Percentiles rank a stretch among this genome's conserved stretches.
Evolutionary conservation across 2,329 filamentous ascomycete genomes (phyloP).

Genomic region (Macroventuria anomochaeta): DNA sequence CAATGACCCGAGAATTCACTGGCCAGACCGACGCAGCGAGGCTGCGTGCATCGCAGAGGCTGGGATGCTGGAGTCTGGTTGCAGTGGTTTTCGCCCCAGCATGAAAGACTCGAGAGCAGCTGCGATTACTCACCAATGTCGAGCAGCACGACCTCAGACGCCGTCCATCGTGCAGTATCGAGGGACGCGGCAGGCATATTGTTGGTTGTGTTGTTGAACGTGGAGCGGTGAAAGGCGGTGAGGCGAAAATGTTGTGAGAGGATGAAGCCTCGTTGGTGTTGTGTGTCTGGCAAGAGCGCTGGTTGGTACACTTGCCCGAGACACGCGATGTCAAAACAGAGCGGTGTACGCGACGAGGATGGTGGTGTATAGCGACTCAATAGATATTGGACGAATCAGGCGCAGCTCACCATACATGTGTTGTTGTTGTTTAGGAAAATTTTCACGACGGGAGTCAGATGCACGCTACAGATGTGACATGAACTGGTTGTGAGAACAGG

Average conservation of each 20-base stretch:
- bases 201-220: conserved; percentile 22
- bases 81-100: conserved; percentile 23
- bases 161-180: conserved; percentile 38
- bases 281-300: conserved; percentile 35
- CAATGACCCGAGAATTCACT: conserved; percentile 23
- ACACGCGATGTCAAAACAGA: conserved; percentile 33
- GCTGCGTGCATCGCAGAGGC: conserved; percentile 24
- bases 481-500: conserved; percentile 11
- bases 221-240: conserved; percentile 45
- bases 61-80: conserved; percentile 25
- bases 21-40: conserved; percentile 26
- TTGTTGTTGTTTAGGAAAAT: conserved; percentile 26
- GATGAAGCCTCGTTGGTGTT: conserved; percentile 17
- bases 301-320: conserved; percentile 35
- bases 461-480: conserved; percentile 17
- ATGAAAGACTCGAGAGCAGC: conserved; percentile 25
- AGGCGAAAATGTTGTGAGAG: conserved; percentile 35
- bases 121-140: conserved; percentile 62
- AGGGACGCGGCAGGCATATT: conserved; percentile 39
- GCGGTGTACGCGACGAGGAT: conserved; percentile 36
- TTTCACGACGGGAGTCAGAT: conserved; percentile 24
- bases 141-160: conserved; percentile 60
- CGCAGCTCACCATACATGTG: conserved; percentile 19
- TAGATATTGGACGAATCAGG: conserved; percentile 13
- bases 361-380: conserved; percentile 27